Evolutionary conservation across 2,329 filamentous ascomycete genomes (phyloP).

Genomic region (Trichoderma asperellum): DNA sequence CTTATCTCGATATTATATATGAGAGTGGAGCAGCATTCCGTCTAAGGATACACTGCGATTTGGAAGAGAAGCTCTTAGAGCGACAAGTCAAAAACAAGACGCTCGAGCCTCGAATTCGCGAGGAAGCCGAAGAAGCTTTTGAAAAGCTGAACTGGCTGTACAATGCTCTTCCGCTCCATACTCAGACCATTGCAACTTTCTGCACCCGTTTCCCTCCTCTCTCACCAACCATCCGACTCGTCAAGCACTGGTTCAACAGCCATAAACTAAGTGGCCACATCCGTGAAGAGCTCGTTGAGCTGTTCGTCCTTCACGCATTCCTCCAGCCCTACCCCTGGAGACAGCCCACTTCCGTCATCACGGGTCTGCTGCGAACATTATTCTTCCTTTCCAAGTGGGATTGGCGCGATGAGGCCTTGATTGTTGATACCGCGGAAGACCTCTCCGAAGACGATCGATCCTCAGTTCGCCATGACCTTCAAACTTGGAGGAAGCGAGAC

Average conservation of each 20-base stretch:
- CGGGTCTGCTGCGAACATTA: slow-evolving; percentile 81
- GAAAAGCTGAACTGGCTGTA: slow-evolving; percentile 73
- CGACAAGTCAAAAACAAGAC: slow-evolving; percentile 76
- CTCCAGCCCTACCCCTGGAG: slow-evolving; percentile 80
- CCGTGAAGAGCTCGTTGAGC: slow-evolving; percentile 79
- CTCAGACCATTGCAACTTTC: slow-evolving; percentile 77
- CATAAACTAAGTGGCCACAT: slow-evolving; percentile 82
- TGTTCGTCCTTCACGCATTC: slow-evolving; percentile 79
- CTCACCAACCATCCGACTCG: slow-evolving; percentile 78
- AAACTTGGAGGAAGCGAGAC: slow-evolving; percentile 85
- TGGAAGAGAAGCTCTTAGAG: slow-evolving; percentile 80
- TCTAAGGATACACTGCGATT: slow-evolving; percentile 84
- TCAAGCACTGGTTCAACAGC: slow-evolving; percentile 86
- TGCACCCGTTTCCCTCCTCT: slow-evolving; percentile 80
- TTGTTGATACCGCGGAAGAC: slow-evolving; percentile 71
- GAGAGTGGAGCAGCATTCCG: slow-evolving; percentile 75
- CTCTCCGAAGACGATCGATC: slow-evolving; percentile 65
- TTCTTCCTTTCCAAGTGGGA: slow-evolving; percentile 85
- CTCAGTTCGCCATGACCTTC: slow-evolving; percentile 70
- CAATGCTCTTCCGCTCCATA: slow-evolving; percentile 74
- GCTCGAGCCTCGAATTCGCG: slow-evolving; percentile 65
- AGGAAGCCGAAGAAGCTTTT: slow-evolving; percentile 71
- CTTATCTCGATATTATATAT: slow-evolving; percentile 81
- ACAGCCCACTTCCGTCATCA: slow-evolving; percentile 73
- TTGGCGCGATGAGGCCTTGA: slow-evolving; percentile 81